Evolutionary conservation across 306 rosid species (phyloP).

Genomic region (Vachellia pachyceras): DNA sequence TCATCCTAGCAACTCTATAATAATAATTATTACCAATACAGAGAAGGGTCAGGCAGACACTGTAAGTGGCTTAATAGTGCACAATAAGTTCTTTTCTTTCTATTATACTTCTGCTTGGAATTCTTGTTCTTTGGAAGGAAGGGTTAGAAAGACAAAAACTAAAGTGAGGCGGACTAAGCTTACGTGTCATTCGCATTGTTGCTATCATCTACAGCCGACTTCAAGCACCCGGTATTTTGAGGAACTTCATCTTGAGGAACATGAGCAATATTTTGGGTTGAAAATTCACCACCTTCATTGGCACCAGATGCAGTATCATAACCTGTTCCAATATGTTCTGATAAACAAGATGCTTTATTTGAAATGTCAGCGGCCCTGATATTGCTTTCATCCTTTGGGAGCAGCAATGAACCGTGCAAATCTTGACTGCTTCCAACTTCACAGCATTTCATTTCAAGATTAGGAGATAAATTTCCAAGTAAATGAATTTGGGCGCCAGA

Average conservation of each 20-base stretch:
- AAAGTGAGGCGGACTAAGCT: conserved; percentile 43
- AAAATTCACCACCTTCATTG: conserved; percentile 41
- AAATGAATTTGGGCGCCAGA: conserved; percentile 42
- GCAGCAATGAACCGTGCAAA: conserved; percentile 46
- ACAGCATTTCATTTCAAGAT: conserved; percentile 46
- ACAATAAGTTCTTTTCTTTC: not conserved
- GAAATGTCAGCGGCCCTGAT: conserved; percentile 39
- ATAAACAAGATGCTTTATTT: conserved; percentile 46
- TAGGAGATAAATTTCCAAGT: conserved; percentile 45
- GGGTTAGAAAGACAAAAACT: conserved; percentile 28
- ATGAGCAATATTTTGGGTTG: conserved; percentile 45
- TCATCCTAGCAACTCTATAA: conserved; percentile 21
- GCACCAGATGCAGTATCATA: conserved; percentile 41
- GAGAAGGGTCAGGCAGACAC: not conserved
- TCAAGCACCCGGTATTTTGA: conserved; percentile 50
- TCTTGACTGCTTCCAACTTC: conserved; percentile 46
- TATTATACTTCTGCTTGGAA: not conserved
- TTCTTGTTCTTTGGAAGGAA: not conserved
- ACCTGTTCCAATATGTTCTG: conserved; percentile 44
- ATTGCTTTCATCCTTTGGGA: conserved; percentile 41
- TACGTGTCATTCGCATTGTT: conserved; percentile 62
- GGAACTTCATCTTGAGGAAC: conserved; percentile 37
- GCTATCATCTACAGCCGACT: conserved; percentile 45
- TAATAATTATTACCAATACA: conserved; percentile 15
- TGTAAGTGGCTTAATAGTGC: not conserved